phyloP scores from a whole-genome alignment of 768 basidiomycete genomes.

The Termitomyces sp. region DNA sequence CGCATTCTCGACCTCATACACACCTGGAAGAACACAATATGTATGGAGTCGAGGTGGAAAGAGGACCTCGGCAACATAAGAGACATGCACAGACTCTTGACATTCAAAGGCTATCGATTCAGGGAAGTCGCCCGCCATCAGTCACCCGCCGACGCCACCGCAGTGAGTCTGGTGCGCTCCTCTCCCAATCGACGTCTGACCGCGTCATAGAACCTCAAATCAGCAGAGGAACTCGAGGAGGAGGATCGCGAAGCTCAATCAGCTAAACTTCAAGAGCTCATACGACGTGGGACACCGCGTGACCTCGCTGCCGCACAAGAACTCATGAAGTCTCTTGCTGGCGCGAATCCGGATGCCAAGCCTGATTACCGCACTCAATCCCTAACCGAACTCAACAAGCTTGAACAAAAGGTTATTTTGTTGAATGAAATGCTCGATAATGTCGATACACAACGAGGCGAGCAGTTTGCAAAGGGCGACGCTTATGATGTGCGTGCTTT shows the following conservation, averaged over 20 bases:
- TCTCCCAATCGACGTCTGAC: not conserved
- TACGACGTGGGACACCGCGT: constrained; percentile 90
- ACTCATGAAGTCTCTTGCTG: constrained; percentile 92
- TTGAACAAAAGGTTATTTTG: constrained; percentile 93
- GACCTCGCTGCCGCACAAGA: constrained; percentile 96
- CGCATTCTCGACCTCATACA: constrained; percentile 91
- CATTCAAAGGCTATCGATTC: constrained; percentile 89
- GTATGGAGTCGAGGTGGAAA: constrained; percentile 83
- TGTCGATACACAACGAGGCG: constrained; percentile 62
- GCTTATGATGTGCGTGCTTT: constrained; percentile 73
- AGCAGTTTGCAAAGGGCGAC: constrained; percentile 83
- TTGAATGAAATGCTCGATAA: constrained; percentile 97
- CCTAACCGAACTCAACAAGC: constrained; percentile 83
- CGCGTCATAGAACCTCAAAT: constrained; percentile 70
- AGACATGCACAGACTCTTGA: constrained; percentile 93
- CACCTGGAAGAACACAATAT: constrained; percentile 92
- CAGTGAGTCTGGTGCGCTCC: constrained; percentile 27
- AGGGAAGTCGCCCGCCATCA: constrained; percentile 41
- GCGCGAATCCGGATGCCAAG: constrained; percentile 91
- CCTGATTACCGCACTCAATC: constrained; percentile 93
- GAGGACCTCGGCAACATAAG: constrained; percentile 95
- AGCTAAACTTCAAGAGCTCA: constrained; percentile 98
- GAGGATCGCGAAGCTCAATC: constrained; percentile 94
- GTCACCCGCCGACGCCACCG: constrained; percentile 29
- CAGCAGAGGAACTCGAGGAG: constrained; percentile 91